Percentiles rank a stretch among this genome's conserved stretches.
Evolutionary conservation across 23 red algal genomes (phyloP).

Genomic region (Agarophyton chilense): DNA sequence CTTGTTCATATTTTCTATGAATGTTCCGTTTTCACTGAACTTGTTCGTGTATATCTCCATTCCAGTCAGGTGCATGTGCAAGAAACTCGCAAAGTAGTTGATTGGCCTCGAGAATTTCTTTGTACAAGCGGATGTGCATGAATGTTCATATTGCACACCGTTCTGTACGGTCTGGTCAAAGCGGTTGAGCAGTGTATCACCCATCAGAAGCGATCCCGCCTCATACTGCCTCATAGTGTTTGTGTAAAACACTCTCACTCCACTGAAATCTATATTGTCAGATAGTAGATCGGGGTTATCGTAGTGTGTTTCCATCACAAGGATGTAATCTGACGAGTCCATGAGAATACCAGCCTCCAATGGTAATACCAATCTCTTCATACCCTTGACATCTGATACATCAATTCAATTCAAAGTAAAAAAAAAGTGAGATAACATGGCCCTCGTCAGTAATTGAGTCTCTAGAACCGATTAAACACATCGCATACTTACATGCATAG

Average conservation of each 20-base stretch:
- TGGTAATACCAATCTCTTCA: constrained; percentile 35
- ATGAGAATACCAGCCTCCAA: constrained; percentile 57
- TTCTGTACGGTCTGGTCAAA: neutral
- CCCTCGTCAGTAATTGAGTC: neutral
- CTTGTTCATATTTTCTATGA: constrained; percentile 42
- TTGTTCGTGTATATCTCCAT: constrained; percentile 60
- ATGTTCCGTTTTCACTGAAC: constrained; percentile 53
- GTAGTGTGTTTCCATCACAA: constrained; percentile 69
- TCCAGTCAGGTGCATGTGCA: constrained; percentile 69
- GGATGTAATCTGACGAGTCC: neutral
- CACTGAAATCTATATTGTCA: constrained; percentile 21
- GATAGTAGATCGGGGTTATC: constrained; percentile 21
- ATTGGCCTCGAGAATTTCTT: neutral
- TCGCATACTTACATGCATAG: constrained; percentile 52
- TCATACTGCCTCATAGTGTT: constrained; percentile 50
- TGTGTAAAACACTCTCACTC: constrained; percentile 42
- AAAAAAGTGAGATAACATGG: neutral
- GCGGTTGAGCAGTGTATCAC: constrained; percentile 38
- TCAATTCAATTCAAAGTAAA: neutral
- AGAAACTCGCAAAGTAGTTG: constrained; percentile 38
- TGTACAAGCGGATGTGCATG: constrained; percentile 71
- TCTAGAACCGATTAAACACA: neutral
- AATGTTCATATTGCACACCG: constrained; percentile 39
- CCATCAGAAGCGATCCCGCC: constrained; percentile 48
- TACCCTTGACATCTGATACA: constrained; percentile 43